Evolutionary conservation across 1,284 basidiomycete genomes (phyloP).

Genomic region (Ceratobasidium sp.): DNA sequence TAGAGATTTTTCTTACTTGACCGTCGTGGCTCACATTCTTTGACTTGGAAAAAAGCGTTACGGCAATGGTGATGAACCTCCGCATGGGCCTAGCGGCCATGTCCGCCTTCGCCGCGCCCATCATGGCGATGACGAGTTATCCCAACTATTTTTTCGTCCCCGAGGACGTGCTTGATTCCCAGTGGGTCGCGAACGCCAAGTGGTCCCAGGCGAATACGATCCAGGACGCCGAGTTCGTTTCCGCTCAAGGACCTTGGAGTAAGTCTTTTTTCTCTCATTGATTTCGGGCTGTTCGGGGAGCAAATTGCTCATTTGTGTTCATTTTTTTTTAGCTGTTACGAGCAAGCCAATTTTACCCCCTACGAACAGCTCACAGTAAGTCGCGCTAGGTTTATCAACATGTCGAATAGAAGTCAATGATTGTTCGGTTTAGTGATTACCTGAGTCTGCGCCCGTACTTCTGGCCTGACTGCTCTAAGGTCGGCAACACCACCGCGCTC

Average conservation of each 20-base stretch:
- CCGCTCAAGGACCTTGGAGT: constrained; percentile 70
- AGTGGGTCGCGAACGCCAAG: constrained; percentile 58
- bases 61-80: constrained; percentile 11
- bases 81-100: constrained; percentile 26
- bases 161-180: constrained; percentile 62
- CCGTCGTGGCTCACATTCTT: constrained; percentile 22
- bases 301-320: background rate
- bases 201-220: constrained; percentile 63
- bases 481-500: constrained; percentile 50
- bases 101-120: constrained; percentile 20
- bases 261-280: constrained; percentile 51
- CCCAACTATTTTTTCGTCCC: constrained; percentile 71
- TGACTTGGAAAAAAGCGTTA: constrained; percentile 9
- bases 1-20: background rate
- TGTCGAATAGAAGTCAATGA: constrained; percentile 46
- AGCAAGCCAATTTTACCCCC: constrained; percentile 57
- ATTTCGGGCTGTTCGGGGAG: background rate
- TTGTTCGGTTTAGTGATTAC: constrained; percentile 46
- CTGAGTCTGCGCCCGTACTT: constrained; percentile 50
- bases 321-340: constrained; percentile 42
- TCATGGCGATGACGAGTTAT: constrained; percentile 59
- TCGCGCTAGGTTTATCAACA: background rate
- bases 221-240: constrained; percentile 63
- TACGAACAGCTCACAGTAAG: constrained; percentile 51
- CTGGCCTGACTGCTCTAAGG: constrained; percentile 51